Evolutionary conservation across 2,329 filamentous ascomycete genomes (phyloP).

Genomic region (Stagonosporopsis tanaceti): DNA sequence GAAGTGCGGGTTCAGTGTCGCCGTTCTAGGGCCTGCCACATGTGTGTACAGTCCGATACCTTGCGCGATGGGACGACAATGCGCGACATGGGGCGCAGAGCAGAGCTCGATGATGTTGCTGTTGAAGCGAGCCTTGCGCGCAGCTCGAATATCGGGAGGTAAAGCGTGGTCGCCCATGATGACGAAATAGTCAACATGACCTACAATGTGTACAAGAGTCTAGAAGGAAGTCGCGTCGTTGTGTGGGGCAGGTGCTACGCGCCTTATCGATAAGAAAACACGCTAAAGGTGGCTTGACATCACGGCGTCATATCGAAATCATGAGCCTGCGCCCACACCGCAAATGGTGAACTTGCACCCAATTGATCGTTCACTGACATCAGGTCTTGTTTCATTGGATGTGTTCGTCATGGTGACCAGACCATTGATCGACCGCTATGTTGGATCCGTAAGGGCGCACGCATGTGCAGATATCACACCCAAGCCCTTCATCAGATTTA

Average conservation of each 20-base stretch:
- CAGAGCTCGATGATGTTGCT: constrained; percentile 27
- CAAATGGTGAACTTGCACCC: constrained; percentile 22
- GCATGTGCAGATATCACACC: constrained; percentile 4
- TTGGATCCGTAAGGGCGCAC: not conserved
- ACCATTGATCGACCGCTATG: constrained; percentile 21
- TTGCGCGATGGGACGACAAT: constrained; percentile 20
- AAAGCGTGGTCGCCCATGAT: constrained; percentile 2
- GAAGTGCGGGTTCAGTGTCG: not conserved
- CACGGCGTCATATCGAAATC: constrained; percentile 33
- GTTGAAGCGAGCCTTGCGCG: constrained; percentile 31
- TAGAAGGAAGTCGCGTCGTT: constrained; percentile 8
- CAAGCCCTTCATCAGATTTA: constrained; percentile 3
- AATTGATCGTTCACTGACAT: constrained; percentile 35
- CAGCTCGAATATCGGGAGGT: constrained; percentile 20
- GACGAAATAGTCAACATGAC: not conserved
- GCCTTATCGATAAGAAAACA: constrained; percentile 9
- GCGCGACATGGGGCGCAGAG: constrained; percentile 11
- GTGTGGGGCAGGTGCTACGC: not conserved
- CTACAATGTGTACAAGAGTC: not conserved
- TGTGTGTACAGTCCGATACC: constrained; percentile 43
- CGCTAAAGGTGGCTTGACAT: constrained; percentile 17
- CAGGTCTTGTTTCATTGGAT: constrained; percentile 31
- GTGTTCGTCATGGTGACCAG: constrained; percentile 11
- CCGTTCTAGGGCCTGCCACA: constrained; percentile 16
- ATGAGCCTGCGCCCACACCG: constrained; percentile 13